Conservation (phyloP, 257 asterid genomes). For the Nicotiana obtusifolia region DNA sequence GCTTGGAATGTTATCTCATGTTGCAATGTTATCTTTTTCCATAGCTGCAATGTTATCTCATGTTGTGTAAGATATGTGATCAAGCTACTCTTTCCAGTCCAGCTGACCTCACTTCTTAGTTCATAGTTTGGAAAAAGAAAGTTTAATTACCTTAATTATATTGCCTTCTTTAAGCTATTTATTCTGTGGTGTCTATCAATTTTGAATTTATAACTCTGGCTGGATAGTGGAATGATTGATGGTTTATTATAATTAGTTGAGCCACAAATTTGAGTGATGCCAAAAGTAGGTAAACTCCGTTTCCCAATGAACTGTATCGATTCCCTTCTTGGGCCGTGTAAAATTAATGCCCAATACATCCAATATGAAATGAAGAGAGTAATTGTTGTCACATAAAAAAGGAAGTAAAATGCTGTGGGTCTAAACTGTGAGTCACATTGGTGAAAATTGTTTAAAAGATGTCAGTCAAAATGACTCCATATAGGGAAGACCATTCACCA, state of each 20-base stretch:
- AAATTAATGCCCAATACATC: too few species aligned
- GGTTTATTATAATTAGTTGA: neutral
- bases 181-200: too few species aligned
- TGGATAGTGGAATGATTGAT: too few species aligned
- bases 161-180: too few species aligned
- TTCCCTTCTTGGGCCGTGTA: neutral
- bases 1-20: neutral
- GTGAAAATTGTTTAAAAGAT: neutral
- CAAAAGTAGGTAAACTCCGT: neutral
- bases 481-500: neutral
- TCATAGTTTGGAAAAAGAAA: too few species aligned
- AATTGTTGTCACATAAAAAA: neutral
- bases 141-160: too few species aligned
- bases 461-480: neutral
- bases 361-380: neutral
- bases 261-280: neutral
- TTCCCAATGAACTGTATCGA: neutral
- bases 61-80: neutral
- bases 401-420: neutral
- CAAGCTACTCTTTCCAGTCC: neutral
- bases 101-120: neutral
- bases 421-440: neutral
- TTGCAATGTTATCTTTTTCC: neutral
- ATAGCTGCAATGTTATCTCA: neutral
- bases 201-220: too few species aligned